A percentile compares a stretch with the other conserved stretches of the same genome.
These are phyloP conservation scores for Fraxinus americana DNA, from an alignment of 257 asterid genomes.

Conservation along the genomic window DNA sequence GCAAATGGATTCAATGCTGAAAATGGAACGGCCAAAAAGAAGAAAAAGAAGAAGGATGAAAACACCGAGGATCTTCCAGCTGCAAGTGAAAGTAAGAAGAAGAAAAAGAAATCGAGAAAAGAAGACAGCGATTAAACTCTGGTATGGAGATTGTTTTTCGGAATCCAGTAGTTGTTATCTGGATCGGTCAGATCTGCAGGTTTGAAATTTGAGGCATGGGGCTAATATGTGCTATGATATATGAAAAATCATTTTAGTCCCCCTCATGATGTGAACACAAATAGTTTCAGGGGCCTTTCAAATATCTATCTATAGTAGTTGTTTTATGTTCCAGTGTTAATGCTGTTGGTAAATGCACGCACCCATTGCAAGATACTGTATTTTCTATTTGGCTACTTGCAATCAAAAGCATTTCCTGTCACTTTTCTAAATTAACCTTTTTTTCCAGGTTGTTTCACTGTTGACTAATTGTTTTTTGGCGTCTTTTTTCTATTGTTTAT, in stretches of 20 bases:
- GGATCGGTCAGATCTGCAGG: background rate
- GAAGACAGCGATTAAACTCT: slow-evolving; percentile 33
- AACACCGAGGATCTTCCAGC: slow-evolving; percentile 34
- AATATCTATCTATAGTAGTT: slow-evolving; percentile 20
- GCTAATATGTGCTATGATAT: background rate
- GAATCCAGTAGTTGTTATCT: background rate
- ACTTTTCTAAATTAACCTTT: background rate
- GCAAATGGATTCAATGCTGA: slow-evolving; percentile 40
- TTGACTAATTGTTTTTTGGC: background rate
- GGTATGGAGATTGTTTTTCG: slow-evolving; percentile 2
- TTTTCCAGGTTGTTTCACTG: background rate
- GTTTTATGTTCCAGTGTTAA: slow-evolving; percentile 6
- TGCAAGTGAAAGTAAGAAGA: slow-evolving; percentile 52
- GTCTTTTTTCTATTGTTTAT: background rate
- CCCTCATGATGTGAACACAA: background rate
- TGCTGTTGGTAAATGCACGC: slow-evolving; percentile 13
- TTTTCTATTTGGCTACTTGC: background rate
- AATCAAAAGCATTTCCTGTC: background rate
- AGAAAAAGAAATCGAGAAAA: slow-evolving; percentile 51
- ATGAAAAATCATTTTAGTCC: background rate
- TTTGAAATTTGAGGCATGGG: background rate
- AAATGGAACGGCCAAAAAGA: slow-evolving; percentile 66
- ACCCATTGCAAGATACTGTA: background rate
- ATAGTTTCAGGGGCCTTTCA: slow-evolving; percentile 13
- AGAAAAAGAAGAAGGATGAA: slow-evolving; percentile 61